Percentiles rank a stretch among this genome's conserved stretches.
Conservation (phyloP, 495 filamentous ascomycete species). For the Wilcoxina mikolae region DNA sequence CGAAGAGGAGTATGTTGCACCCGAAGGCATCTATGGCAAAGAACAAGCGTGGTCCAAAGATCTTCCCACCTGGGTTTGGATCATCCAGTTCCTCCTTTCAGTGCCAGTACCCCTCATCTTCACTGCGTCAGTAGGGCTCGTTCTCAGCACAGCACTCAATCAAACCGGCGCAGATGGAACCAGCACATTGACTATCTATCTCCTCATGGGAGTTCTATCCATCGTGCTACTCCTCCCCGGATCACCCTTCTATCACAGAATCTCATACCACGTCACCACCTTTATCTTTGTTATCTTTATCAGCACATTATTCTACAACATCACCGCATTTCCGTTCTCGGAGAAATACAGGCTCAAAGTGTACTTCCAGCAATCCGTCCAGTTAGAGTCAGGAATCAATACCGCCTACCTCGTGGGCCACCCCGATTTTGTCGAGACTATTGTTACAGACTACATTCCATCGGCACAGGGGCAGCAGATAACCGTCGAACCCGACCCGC, state of each 20-base stretch:
- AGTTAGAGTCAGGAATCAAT: constrained; percentile 51
- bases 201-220: constrained; percentile 50
- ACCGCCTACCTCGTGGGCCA: constrained; percentile 55
- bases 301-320: constrained; percentile 73
- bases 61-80: constrained; percentile 71
- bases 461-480: constrained; percentile 49
- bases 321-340: constrained; percentile 79
- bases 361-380: constrained; percentile 69
- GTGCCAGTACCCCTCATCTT: constrained; percentile 64
- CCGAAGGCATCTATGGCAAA: constrained; percentile 45
- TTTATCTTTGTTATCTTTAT: constrained; percentile 59
- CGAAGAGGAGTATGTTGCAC: constrained; percentile 24
- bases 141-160: constrained; percentile 54
- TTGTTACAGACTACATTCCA: constrained; percentile 50
- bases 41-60: constrained; percentile 76
- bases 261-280: constrained; percentile 65
- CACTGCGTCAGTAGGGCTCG: constrained; percentile 54
- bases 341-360: constrained; percentile 62
- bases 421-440: constrained; percentile 51
- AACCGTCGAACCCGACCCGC: constrained; percentile 34
- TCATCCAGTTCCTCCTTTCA: constrained; percentile 67
- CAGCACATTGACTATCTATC: constrained; percentile 47
- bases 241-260: constrained; percentile 72
- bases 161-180: constrained; percentile 75
- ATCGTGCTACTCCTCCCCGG: constrained; percentile 63